Evolutionary conservation across 2,329 filamentous ascomycete genomes (phyloP).

Genomic region (Sporothrix variecibatus): DNA sequence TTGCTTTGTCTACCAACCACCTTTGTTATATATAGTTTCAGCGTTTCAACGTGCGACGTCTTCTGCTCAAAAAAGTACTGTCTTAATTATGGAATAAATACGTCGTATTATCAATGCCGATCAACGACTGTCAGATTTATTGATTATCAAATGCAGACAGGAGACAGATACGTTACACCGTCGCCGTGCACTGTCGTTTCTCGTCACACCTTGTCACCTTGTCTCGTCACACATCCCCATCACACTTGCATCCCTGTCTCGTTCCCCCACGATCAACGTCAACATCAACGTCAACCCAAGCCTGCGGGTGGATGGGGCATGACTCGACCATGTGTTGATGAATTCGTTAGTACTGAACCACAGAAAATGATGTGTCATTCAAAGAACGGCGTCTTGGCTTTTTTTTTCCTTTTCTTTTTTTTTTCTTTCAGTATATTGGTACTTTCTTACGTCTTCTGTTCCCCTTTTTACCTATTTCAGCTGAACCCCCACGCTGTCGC

Average conservation of each 20-base stretch:
- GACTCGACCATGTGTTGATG: neutral
- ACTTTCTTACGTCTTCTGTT: neutral
- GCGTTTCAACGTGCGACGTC: neutral
- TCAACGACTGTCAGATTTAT: neutral
- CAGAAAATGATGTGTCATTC: neutral
- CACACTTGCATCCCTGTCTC: conserved; percentile 9
- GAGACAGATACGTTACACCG: neutral
- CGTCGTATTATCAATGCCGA: neutral
- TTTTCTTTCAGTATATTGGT: neutral
- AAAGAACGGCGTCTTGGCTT: neutral
- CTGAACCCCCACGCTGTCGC: neutral
- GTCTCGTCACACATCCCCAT: neutral
- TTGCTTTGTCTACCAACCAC: neutral
- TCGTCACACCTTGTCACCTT: neutral
- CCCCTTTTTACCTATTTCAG: neutral
- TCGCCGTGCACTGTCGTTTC: neutral
- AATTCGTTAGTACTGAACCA: neutral
- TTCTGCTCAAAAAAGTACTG: neutral
- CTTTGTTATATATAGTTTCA: neutral
- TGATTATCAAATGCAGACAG: too few relatives aligned
- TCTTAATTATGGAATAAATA: neutral
- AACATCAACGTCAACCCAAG: neutral
- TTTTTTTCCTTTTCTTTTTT: neutral
- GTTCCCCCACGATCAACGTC: neutral
- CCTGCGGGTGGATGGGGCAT: neutral